Conservation (phyloP, 2,329 filamentous ascomycete genomes). For the Neofusicoccum cordaticola region DNA sequence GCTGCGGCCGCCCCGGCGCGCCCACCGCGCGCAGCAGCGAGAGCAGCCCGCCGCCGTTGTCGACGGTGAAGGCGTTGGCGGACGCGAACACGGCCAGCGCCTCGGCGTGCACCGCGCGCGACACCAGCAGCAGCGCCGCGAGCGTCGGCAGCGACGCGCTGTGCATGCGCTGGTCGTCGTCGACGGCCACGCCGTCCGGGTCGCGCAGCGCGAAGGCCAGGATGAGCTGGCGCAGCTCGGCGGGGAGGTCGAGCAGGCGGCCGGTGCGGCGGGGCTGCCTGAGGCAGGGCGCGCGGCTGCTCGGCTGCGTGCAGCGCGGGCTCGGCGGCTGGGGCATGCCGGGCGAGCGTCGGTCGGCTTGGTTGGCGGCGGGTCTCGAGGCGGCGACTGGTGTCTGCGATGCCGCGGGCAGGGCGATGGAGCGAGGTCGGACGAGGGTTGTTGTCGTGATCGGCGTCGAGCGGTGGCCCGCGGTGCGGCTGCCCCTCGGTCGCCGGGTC, state of each 20-base stretch:
- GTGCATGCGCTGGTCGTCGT: not conserved
- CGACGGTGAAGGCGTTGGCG: not conserved
- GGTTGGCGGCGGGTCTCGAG: no score
- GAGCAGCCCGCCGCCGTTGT: slow-evolving; percentile 6
- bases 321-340: no score
- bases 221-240: slow-evolving; percentile 4
- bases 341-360: no score
- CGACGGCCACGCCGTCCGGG: not conserved
- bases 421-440: no score
- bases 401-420: no score
- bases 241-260: slow-evolving; percentile 2
- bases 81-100: slow-evolving; percentile 1
- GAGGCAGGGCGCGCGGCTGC: no score
- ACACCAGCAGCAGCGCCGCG: not conserved
- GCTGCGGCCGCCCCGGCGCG: not conserved
- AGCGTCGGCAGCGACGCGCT: not conserved
- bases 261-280: not conserved
- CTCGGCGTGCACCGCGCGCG: not conserved
- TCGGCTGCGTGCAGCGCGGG: not conserved
- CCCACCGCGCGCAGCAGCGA: not conserved
- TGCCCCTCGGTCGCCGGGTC: no score
- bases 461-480: no score
- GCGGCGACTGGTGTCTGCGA: no score
- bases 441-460: no score
- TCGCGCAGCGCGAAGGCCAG: not conserved